Conservation (phyloP, 129 eudicot genomes). For the Calendula officinalis region DNA sequence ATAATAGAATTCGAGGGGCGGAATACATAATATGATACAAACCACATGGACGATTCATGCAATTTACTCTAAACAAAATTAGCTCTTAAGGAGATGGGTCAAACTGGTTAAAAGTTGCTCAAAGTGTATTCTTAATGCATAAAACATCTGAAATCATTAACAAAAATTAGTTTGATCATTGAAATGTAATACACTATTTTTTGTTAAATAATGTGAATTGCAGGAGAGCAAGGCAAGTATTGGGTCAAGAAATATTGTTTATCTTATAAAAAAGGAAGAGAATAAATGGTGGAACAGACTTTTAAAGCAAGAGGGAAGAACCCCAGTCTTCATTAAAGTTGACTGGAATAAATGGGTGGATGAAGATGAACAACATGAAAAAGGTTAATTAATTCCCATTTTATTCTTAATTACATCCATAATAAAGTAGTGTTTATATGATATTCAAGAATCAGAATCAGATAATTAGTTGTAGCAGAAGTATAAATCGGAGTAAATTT, state of each 20-base stretch:
- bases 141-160: neutral
- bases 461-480: neutral
- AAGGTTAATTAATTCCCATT: slow-evolving; percentile 11
- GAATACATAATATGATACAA: too few relatives aligned
- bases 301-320: slow-evolving; percentile 62
- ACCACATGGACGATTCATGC: too few relatives aligned
- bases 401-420: slow-evolving; percentile 10
- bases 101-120: neutral
- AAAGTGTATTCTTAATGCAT: neutral
- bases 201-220: slow-evolving; percentile 9
- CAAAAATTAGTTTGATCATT: neutral
- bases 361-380: slow-evolving; percentile 73
- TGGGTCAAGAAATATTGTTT: slow-evolving; percentile 52
- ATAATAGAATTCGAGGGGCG: too few relatives aligned
- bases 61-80: neutral
- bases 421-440: neutral
- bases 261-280: slow-evolving; percentile 65
- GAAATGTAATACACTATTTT: neutral
- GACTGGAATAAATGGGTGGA: slow-evolving; percentile 94
- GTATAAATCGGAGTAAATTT: neutral
- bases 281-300: slow-evolving; percentile 81
- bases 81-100: neutral
- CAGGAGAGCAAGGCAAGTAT: slow-evolving; percentile 72
- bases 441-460: too few relatives aligned
- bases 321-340: slow-evolving; percentile 63